Percentiles rank a stretch among this genome's conserved stretches.
Conservation (phyloP, 2,329 filamentous ascomycete species). For the Phyllosticta capitalensis region DNA sequence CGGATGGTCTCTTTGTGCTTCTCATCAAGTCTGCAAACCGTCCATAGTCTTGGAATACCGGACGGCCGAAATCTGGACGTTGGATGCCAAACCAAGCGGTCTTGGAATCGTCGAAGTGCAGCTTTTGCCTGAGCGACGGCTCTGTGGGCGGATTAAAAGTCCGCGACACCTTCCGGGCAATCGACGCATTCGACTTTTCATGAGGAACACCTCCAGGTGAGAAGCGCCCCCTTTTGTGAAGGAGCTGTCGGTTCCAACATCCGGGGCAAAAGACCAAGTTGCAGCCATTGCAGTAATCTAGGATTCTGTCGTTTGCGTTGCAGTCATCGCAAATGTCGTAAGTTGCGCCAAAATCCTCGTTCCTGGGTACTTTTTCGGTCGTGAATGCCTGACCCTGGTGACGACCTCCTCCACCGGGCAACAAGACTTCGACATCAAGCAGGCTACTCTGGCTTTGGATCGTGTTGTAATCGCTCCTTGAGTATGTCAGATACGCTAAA, state of each 20-base stretch:
- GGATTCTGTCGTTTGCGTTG: neutral
- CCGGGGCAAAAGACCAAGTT: neutral
- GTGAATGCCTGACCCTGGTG: neutral
- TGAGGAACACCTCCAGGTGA: slow-evolving; percentile 14
- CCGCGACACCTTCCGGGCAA: slow-evolving; percentile 12
- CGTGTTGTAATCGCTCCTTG: neutral
- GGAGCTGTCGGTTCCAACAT: slow-evolving; percentile 6
- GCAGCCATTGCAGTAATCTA: neutral
- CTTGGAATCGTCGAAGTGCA: slow-evolving; percentile 16
- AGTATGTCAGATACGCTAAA: neutral
- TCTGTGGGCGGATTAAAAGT: slow-evolving; percentile 12
- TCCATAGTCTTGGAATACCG: slow-evolving; percentile 14
- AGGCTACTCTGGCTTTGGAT: neutral
- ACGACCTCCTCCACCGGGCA: neutral
- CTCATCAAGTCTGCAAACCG: slow-evolving; percentile 11
- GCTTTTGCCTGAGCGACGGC: neutral
- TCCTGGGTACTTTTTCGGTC: neutral
- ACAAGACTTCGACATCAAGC: neutral
- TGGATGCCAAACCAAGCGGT: slow-evolving; percentile 18
- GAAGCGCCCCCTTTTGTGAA: slow-evolving; percentile 5
- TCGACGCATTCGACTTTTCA: slow-evolving; percentile 12
- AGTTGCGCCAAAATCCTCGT: neutral
- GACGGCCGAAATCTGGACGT: neutral
- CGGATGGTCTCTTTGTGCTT: slow-evolving; percentile 5
- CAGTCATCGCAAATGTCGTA: neutral